Base-by-base conservation (phyloP, 2,329 filamentous ascomycete species). In the Trichoderma polysporum region DNA sequence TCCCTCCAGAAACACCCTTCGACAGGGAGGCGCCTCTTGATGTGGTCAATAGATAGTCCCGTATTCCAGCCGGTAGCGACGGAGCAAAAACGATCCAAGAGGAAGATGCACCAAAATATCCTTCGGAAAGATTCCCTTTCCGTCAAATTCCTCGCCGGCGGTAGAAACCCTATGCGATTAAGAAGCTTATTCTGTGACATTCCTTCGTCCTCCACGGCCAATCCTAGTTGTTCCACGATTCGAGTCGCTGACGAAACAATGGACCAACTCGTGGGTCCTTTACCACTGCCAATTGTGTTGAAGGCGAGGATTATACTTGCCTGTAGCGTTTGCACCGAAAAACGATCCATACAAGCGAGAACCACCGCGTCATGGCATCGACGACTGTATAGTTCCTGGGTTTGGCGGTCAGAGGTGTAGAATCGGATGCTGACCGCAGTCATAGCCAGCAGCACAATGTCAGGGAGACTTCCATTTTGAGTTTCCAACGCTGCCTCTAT, bases 21-120 rank as follows among this genome's bases (percentile, higher is more conserved):
- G 35, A 56, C 37, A 4, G 78, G 78, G 0, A 80, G 71, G n/a
- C 78, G 73, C 4, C 76, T 73, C 19, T 74, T 73, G 35, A 80
- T 75, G 65, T 79, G 76, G 25, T 76, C 73, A 0, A 71, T 73
- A 2, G 77, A 76, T 3, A 80, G 70, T 56, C 75, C 78, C 1
- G 75, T 78, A 58, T 79, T 79, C 77, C 77, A 78, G 35, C 74
- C 75, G 33, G 73, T 77, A 9, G 72, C 72, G 9, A 76, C 73
- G 72, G 69, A 64, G 68, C 71, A 73, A 74, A 79, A 77, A 27
- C 76, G 71, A 60, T 79, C 77, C 7, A 79, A 66, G n/a, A 72
- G 72, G 68, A 79, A 80, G 39, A 79, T 72, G 37, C 70, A 76
- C 77, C 77, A 79, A 61, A 79, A 80, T 1, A 80, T 73, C 37